phyloP scores from a whole-genome alignment of 345 rosid species.

The Zanthoxylum bungeanum region DNA sequence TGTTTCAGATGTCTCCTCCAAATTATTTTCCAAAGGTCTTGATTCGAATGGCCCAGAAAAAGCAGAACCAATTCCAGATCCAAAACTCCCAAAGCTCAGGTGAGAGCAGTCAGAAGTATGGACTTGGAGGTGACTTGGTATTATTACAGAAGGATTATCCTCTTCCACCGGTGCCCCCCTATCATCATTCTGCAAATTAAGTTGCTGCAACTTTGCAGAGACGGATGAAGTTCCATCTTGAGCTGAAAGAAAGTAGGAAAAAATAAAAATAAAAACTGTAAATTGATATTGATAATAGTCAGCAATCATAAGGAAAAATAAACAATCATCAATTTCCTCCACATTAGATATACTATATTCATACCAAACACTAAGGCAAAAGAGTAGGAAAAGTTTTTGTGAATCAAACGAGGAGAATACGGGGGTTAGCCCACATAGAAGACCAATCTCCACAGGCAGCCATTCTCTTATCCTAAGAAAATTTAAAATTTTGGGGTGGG shows the following conservation, averaged over 20 bases:
- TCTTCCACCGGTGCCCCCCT: conserved; percentile 49
- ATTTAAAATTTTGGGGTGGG: background rate
- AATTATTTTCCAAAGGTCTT: conserved; percentile 46
- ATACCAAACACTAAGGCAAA: background rate
- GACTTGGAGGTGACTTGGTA: conserved; percentile 91
- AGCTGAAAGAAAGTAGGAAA: conserved; percentile 38
- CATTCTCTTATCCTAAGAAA: background rate
- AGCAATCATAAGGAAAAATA: conserved; percentile 1
- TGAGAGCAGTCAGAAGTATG: conserved; percentile 79
- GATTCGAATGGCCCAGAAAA: conserved; percentile 52
- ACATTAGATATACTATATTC: background rate
- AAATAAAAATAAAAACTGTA: conserved; percentile 2
- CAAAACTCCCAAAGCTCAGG: conserved; percentile 97
- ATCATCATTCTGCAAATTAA: conserved; percentile 55
- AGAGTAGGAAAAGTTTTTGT: background rate
- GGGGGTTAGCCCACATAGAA: background rate
- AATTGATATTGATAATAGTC: background rate
- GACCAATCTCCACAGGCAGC: background rate
- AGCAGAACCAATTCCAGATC: conserved; percentile 46
- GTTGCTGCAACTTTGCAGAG: conserved; percentile 53
- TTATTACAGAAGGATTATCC: conserved; percentile 73
- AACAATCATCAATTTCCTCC: background rate
- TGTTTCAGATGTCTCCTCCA: conserved; percentile 60
- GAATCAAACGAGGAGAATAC: background rate
- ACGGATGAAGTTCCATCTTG: conserved; percentile 56